Evolutionary conservation across 352 stramenopile genomes (phyloP).

Genomic region (Discostella stelligera): DNA sequence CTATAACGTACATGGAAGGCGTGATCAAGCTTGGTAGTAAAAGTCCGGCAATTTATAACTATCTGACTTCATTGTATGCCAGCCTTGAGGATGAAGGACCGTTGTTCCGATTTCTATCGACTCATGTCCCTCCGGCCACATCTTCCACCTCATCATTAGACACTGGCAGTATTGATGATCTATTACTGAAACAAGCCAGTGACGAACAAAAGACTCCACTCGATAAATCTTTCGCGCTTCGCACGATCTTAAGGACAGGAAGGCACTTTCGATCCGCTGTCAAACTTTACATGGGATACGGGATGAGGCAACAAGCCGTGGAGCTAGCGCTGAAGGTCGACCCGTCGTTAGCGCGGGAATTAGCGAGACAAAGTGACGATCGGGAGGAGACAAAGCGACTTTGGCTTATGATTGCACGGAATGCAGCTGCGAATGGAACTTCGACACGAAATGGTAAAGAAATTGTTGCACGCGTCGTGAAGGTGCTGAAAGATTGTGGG

Average conservation of each 20-base stretch:
- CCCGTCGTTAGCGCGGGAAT: slow-evolving; percentile 70
- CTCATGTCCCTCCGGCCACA: slow-evolving; percentile 55
- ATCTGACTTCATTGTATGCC: slow-evolving; percentile 76
- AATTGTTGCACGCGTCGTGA: slow-evolving; percentile 78
- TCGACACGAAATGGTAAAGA: slow-evolving; percentile 62
- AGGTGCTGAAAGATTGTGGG: slow-evolving; percentile 79
- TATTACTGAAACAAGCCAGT: slow-evolving; percentile 43
- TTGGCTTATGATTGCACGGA: slow-evolving; percentile 83
- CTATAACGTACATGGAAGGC: slow-evolving; percentile 74
- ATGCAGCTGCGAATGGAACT: slow-evolving; percentile 56
- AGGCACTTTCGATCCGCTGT: slow-evolving; percentile 80
- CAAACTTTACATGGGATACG: slow-evolving; percentile 83
- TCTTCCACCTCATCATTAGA: slow-evolving; percentile 3
- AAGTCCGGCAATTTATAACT: slow-evolving; percentile 76
- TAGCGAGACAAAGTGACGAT: slow-evolving; percentile 72
- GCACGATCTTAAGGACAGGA: slow-evolving; percentile 68
- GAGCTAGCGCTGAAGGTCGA: slow-evolving; percentile 81
- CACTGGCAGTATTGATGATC: slow-evolving; percentile 19
- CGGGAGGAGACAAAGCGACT: slow-evolving; percentile 74
- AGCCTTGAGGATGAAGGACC: slow-evolving; percentile 78
- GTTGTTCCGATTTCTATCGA: slow-evolving; percentile 74
- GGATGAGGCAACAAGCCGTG: slow-evolving; percentile 80
- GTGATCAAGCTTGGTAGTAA: slow-evolving; percentile 76
- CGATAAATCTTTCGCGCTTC: slow-evolving; percentile 75
- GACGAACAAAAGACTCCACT: slow-evolving; percentile 59